Base-by-base conservation (phyloP, 768 basidiomycete genomes). In the Tricholoma terreum region DNA sequence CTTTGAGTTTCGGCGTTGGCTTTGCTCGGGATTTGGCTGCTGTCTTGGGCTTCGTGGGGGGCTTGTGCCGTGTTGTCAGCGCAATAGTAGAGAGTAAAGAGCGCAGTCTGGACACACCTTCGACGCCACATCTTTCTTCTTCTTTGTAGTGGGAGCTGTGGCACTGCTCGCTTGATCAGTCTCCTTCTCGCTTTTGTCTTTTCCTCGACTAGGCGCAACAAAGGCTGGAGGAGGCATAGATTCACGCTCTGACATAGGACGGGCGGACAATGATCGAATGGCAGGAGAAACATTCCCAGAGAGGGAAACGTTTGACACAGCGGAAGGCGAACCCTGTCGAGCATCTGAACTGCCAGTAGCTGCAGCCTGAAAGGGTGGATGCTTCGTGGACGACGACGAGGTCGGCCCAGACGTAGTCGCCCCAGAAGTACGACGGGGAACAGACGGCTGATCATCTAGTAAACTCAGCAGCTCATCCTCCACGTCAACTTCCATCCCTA, bases 401-500 rank as follows among this genome's bases (percentile, higher is more conserved):
- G 15, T 33, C 49, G 19, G 43, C 42, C 4, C 57, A 59, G 30
- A 33, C 51, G 15, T 58, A 48, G 36, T 58, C 61, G 36, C 15
- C 27, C 46, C 43, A 35, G 30, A 55, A 48, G 21, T 27, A 57
- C 53, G 54, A 65, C 53, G 35, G 59, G 50, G 40, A 38, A 61
- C 61, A 10, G 67, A 61, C 27, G 68, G 70, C 24, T 66, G 71
- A 61, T 84, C 86, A 63, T 87, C 88, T 30, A 90, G 74, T 22
- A 90, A 73, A 63, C 86, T 87, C 56, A 89, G 76, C 50, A 90
- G 70, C 70, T 90, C 89, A 60, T 87, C 82, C 57, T 87, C 85
- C 21, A 85, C 80, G 54, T 85, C 74, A 57, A 75, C 65, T 58
- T 73, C 71, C 73, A 70, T 73, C 40, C 56, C 64, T 19, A 66